phyloP scores from a whole-genome alignment of 768 basidiomycete genomes.

The Lactifluus pinguis region DNA sequence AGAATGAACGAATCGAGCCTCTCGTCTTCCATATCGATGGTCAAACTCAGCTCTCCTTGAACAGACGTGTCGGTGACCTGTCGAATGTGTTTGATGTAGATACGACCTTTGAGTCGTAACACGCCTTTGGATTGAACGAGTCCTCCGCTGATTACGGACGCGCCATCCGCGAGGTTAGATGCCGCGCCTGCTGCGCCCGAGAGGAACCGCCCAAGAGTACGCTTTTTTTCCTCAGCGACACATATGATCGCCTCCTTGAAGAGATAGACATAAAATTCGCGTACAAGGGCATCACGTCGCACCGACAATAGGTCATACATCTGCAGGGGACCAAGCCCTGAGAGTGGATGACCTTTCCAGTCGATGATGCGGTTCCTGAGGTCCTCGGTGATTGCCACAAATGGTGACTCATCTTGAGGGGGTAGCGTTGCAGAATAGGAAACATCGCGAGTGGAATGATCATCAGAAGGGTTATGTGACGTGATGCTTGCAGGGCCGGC shows the following conservation, averaged over 20 bases:
- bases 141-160: constrained; percentile 22
- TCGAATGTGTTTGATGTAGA: constrained; percentile 92
- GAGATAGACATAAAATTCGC: constrained; percentile 94
- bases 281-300: constrained; percentile 77
- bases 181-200: constrained; percentile 39
- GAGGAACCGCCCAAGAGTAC: constrained; percentile 65
- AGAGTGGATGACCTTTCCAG: constrained; percentile 92
- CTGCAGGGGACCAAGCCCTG: constrained; percentile 78
- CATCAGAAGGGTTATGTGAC: constrained; percentile 10
- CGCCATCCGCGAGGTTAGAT: constrained; percentile 44
- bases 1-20: constrained; percentile 89
- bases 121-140: constrained; percentile 46
- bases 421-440: not conserved
- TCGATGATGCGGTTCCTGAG: constrained; percentile 85
- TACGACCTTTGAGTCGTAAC: constrained; percentile 86
- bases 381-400: constrained; percentile 79
- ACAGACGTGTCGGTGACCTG: constrained; percentile 74
- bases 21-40: constrained; percentile 97
- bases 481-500: constrained; percentile 25
- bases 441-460: constrained; percentile 5
- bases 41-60: constrained; percentile 81
- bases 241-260: constrained; percentile 98
- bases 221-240: constrained; percentile 86
- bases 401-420: constrained; percentile 55
- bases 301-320: constrained; percentile 91